phyloP scores from a whole-genome alignment of 2,329 filamentous ascomycete species.

The Fusarium dimerum region DNA sequence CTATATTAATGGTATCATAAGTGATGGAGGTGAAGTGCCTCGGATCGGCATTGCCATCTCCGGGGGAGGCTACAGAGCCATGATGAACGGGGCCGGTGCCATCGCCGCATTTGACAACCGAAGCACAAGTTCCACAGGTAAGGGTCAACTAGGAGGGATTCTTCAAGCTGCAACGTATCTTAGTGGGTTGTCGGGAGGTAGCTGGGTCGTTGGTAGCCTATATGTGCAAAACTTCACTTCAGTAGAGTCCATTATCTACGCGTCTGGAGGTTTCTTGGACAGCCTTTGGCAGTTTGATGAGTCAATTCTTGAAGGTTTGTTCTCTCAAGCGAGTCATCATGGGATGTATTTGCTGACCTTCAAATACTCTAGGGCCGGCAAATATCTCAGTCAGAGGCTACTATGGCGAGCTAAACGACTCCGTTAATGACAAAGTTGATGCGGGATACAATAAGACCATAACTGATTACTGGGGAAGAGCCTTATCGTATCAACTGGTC shows the following conservation, averaged over 20 bases:
- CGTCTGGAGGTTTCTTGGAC: slow-evolving; percentile 12
- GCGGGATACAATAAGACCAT: slow-evolving; percentile 65
- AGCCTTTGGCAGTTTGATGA: slow-evolving; percentile 19
- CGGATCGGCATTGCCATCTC: slow-evolving; percentile 71
- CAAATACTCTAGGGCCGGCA: slow-evolving; percentile 9
- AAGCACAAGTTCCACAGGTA: slow-evolving; percentile 57
- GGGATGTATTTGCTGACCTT: neutral
- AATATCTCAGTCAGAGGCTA: slow-evolving; percentile 43
- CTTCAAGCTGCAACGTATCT: slow-evolving; percentile 76
- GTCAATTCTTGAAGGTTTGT: slow-evolving; percentile 32
- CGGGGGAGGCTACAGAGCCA: slow-evolving; percentile 76
- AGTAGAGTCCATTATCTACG: slow-evolving; percentile 44
- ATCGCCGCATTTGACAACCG: slow-evolving; percentile 73
- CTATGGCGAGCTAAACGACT: slow-evolving; percentile 58
- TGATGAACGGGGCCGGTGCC: slow-evolving; percentile 75
- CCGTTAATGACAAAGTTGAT: slow-evolving; percentile 61
- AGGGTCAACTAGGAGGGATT: slow-evolving; percentile 61
- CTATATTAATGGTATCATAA: slow-evolving; percentile 66
- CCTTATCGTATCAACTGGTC: slow-evolving; percentile 75
- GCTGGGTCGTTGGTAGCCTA: slow-evolving; percentile 74
- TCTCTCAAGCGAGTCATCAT: too few species aligned
- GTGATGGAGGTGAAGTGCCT: slow-evolving; percentile 59
- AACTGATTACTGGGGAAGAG: slow-evolving; percentile 81
- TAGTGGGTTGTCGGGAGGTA: slow-evolving; percentile 71
- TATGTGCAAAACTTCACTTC: slow-evolving; percentile 76